phyloP scores from a whole-genome alignment of 75 land plant species.

The Adiantum capillusveneris region DNA sequence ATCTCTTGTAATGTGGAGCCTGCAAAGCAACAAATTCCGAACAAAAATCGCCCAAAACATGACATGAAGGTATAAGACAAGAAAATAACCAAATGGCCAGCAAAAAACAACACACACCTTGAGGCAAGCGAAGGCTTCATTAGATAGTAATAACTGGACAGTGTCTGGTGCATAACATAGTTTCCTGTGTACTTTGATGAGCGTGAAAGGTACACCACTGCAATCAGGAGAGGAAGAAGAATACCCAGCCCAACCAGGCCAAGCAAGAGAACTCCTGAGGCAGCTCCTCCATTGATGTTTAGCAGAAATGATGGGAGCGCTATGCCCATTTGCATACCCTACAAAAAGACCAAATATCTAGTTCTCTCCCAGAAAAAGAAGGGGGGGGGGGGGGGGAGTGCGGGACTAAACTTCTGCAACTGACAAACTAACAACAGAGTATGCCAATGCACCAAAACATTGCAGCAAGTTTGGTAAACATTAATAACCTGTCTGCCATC shows the following conservation, averaged over 20 bases:
- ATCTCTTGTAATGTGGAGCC: too few relatives aligned
- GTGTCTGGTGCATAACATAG: slow-evolving; percentile 94
- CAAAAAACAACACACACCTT: slow-evolving; percentile 39
- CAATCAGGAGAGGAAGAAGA: slow-evolving; percentile 75
- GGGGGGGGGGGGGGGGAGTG: too few relatives aligned
- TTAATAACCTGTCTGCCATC: slow-evolving; percentile 89
- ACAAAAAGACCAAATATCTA: slow-evolving; percentile 5
- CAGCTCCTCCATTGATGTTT: slow-evolving; percentile 83
- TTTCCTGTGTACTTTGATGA: slow-evolving; percentile 98
- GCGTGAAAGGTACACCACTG: slow-evolving; percentile 91
- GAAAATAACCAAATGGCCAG: neutral
- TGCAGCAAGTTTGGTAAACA: neutral
- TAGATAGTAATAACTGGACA: slow-evolving; percentile 70
- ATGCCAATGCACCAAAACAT: too few relatives aligned
- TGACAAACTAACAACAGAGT: too few relatives aligned
- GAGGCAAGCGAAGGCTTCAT: slow-evolving; percentile 98
- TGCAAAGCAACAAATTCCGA: too few relatives aligned
- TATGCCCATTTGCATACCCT: slow-evolving; percentile 99
- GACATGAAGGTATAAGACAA: too few relatives aligned
- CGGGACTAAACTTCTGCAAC: too few relatives aligned
- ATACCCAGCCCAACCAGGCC: slow-evolving; percentile 95
- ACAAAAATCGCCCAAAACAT: too few relatives aligned
- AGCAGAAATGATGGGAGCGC: slow-evolving; percentile 87
- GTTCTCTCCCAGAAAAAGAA: too few relatives aligned
- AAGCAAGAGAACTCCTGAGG: slow-evolving; percentile 70